These are phyloP conservation scores for Podosphaera fusca DNA, from an alignment of 2,329 filamentous ascomycete species.

Conservation along the genomic window DNA sequence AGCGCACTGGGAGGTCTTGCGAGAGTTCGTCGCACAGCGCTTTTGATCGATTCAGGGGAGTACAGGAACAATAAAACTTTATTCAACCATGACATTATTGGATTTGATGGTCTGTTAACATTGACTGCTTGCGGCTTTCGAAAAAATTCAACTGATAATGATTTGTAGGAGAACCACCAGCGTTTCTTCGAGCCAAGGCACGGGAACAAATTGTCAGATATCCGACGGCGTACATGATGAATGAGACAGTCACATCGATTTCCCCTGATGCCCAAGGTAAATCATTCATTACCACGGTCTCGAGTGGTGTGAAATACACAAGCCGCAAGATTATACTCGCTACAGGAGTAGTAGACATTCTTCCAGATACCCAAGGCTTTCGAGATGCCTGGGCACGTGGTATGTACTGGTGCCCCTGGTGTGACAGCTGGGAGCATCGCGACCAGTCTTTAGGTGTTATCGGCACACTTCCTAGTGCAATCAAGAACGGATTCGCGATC, in stretches of 20 bases:
- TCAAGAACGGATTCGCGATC: background rate
- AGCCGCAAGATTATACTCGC: background rate
- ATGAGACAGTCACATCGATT: background rate
- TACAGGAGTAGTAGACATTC: background rate
- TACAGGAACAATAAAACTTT: background rate
- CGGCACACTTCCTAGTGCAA: background rate
- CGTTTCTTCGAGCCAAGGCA: background rate
- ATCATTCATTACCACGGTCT: background rate
- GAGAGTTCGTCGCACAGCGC: background rate
- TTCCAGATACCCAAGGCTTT: background rate
- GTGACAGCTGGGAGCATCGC: slow-evolving; percentile 1
- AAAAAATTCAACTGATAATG: too few species aligned
- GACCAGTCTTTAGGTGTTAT: background rate
- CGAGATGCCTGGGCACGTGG: background rate
- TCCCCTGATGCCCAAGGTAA: background rate
- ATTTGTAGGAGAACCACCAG: background rate
- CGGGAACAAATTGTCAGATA: background rate
- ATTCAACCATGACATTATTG: background rate
- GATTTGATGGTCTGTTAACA: background rate
- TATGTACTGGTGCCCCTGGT: slow-evolving; percentile 1
- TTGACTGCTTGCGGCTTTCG: too few species aligned
- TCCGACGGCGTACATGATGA: background rate
- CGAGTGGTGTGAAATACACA: background rate
- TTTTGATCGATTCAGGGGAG: slow-evolving; percentile 1
- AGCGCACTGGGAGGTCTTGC: background rate